A percentile compares a stretch with the other conserved stretches of the same genome.
phyloP scores from a whole-genome alignment of 306 rosid species.

The Pyrus betulifolia region DNA sequence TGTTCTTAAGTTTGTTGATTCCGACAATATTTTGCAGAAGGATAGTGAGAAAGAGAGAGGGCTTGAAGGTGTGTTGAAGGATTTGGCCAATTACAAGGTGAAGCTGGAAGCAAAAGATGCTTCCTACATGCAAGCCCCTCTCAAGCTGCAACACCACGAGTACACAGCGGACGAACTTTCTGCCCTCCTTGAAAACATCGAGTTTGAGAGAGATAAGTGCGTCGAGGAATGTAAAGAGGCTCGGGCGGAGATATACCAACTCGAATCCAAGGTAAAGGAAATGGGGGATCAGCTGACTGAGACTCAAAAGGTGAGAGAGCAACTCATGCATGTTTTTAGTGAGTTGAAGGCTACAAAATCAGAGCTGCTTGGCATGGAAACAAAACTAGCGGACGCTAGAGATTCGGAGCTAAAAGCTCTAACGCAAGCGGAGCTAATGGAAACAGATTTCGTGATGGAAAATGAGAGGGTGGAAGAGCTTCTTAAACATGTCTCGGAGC shows the following conservation, averaged over 20 bases:
- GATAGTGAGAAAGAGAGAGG: constrained; percentile 42
- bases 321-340: constrained; percentile 31
- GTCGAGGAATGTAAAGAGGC: constrained; percentile 25
- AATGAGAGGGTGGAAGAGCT: constrained; percentile 41
- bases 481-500: constrained; percentile 39
- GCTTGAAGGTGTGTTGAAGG: constrained; percentile 47
- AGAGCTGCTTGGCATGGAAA: constrained; percentile 49
- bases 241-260: constrained; percentile 22
- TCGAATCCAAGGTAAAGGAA: constrained; percentile 42
- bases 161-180: constrained; percentile 43
- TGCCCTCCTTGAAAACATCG: constrained; percentile 38
- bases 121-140: constrained; percentile 55
- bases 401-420: constrained; percentile 41
- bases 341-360: constrained; percentile 44
- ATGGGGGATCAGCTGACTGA: constrained; percentile 33
- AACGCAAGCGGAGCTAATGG: constrained; percentile 24
- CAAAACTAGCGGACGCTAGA: constrained; percentile 43
- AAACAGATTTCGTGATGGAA: constrained; percentile 26
- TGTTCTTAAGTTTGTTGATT: not conserved
- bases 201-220: constrained; percentile 48
- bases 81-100: constrained; percentile 56
- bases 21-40: not conserved
- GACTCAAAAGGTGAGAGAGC: constrained; percentile 22
- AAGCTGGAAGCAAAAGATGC: constrained; percentile 71
- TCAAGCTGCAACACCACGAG: constrained; percentile 53